Evolutionary conservation across 1,284 basidiomycete genomes (phyloP), one percentile per base, ranked within the genome.

Genomic region (Melampsora occidentalis): DNA sequence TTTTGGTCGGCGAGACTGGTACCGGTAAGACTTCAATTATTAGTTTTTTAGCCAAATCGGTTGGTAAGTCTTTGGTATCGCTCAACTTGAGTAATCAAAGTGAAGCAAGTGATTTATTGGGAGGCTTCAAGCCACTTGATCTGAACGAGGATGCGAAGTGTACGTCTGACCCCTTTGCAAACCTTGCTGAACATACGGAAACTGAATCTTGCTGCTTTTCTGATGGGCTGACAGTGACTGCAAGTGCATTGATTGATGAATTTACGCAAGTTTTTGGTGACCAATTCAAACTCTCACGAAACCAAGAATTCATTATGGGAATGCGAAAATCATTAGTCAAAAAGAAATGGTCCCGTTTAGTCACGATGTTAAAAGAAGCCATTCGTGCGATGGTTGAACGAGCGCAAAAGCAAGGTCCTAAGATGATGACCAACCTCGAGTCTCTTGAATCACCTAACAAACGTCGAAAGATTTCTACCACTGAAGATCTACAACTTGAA

Each of bases 41-140:
- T 22, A 93, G 94, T 28, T 90, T 97, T 80, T 87, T 99, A 28
- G 92, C 97, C 22, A 87, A 89, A 4, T 84, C 92, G n/a, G 86
- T 97, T 39, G 88, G 88, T 20, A 88, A 89, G 49, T 89, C 90
- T 0, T 86, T 99, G 59, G 87, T 93, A 59, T 93, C 93, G 0
- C 87, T 99, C 79, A 99, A 99, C 82, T 83, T 99, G 81, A 97
- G 94, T 1, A 95, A 97, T 81, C 97, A 99, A 84, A 97, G 95
- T 0, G 97, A 99, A 83, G 91, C 93, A 3, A 90, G 92, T 3
- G 97, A 99, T 83, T 85, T 99, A 20, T 86, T 99, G 2, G 97
- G 97, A 35, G 95, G 96, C 0, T 96, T 97, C 85, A 95, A 95
- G 82, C 97, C 97, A 12, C 86, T 99, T 1, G 94, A 99, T 83